Percentiles rank a stretch among this genome's conserved stretches.
Evolutionary conservation across 2,329 filamentous ascomycete genomes (phyloP).

Genomic region (Colletotrichum tanaceti): DNA sequence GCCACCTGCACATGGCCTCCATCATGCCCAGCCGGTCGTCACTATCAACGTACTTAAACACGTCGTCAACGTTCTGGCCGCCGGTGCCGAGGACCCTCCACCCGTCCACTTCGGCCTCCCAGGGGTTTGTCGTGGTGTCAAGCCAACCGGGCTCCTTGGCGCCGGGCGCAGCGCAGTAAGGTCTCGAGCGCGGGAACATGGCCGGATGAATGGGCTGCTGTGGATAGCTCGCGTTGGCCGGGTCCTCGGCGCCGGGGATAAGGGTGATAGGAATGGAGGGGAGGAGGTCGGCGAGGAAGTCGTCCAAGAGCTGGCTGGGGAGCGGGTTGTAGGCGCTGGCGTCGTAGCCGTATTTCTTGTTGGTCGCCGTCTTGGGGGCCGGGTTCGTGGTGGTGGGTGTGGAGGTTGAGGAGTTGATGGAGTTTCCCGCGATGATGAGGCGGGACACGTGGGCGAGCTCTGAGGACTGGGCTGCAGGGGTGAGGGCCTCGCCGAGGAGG

Average conservation of each 20-base stretch:
- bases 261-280: conserved; percentile 90
- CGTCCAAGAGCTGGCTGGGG: conserved; percentile 85
- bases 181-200: conserved; percentile 83
- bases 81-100: conserved; percentile 88
- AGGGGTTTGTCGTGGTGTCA: conserved; percentile 91
- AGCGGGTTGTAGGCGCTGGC: conserved; percentile 86
- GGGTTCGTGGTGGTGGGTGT: conserved; percentile 55
- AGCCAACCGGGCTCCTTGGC: conserved; percentile 75
- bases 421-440: conserved; percentile 92
- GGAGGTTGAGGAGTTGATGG: conserved; percentile 76
- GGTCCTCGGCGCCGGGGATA: conserved; percentile 85
- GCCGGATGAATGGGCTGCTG: conserved; percentile 94
- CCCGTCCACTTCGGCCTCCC: conserved; percentile 89
- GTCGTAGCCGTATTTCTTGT: conserved; percentile 96
- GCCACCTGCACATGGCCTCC: conserved; percentile 94
- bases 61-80: conserved; percentile 93
- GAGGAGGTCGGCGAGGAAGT: conserved; percentile 82
- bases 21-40: conserved; percentile 87
- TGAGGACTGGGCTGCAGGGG: conserved; percentile 66
- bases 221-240: conserved; percentile 88
- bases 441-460: conserved; percentile 78
- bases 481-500: conserved; percentile 83
- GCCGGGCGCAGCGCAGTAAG: conserved; percentile 73
- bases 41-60: conserved; percentile 88
- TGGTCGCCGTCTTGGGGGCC: conserved; percentile 57